A percentile compares a stretch with the other conserved stretches of the same genome.
These are phyloP conservation scores for Irpex sp. DNA, from an alignment of 1,284 basidiomycete genomes.

Conservation along the genomic window DNA sequence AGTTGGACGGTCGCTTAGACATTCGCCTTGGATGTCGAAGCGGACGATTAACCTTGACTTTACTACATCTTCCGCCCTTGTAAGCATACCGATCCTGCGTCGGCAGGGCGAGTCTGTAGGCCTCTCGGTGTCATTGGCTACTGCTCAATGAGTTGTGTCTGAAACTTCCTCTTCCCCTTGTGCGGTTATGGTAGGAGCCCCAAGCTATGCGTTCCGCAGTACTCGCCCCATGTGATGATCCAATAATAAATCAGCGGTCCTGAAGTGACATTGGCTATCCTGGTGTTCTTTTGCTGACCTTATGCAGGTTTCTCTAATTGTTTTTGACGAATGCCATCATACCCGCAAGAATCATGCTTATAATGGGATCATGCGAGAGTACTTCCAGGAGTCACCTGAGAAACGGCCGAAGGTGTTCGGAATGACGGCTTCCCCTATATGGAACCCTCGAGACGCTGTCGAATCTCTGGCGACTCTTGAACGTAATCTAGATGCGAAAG, in stretches of 20 bases:
- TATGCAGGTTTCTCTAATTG: conserved; percentile 63
- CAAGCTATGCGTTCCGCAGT: too few relatives aligned
- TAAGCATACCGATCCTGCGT: not conserved
- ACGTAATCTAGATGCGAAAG: conserved; percentile 63
- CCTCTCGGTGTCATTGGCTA: too few relatives aligned
- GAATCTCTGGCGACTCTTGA: conserved; percentile 64
- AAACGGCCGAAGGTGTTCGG: conserved; percentile 80
- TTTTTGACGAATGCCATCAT: conserved; percentile 85
- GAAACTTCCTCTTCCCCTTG: not conserved
- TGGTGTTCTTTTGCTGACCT: not conserved
- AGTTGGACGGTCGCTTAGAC: not conserved
- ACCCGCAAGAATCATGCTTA: conserved; percentile 78
- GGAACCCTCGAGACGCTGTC: conserved; percentile 64
- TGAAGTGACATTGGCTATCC: not conserved
- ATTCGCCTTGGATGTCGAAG: not conserved
- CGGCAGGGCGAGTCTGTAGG: not conserved
- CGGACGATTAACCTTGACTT: not conserved
- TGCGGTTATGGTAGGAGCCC: too few relatives aligned
- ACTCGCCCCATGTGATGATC: not conserved
- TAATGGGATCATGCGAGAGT: conserved; percentile 77
- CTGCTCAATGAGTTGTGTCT: not conserved
- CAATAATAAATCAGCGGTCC: not conserved
- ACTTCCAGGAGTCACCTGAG: conserved; percentile 46
- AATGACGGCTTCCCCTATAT: conserved; percentile 84
- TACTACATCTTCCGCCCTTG: not conserved